Evolutionary conservation across 768 basidiomycete species (phyloP), one percentile per base, ranked within the genome.

Genomic region (Suillus cothurnatus): DNA sequence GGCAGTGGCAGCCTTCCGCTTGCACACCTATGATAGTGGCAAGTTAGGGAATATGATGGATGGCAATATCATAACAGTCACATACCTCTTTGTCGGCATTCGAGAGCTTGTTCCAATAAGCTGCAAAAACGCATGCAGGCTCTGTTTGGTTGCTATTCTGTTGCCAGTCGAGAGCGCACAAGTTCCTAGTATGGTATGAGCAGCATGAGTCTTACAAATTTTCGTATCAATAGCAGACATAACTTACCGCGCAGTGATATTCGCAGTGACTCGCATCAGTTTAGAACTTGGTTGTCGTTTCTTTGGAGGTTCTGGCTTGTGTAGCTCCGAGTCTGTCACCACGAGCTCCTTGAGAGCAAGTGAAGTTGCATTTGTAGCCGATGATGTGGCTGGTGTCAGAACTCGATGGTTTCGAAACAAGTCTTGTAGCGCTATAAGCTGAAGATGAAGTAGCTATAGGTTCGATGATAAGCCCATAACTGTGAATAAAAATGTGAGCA

Each of bases 141-240:
- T 23, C 45, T 12, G 21, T 12, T 47, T 47, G n/a, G 45, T 47
- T 47, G 45, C 45, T n/a, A 12, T 47, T 47, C 3, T 47, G 45
- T n/a, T 47, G 45, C 45, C 45, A 47, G 45, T 47, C 45, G n/a
- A 47, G 45, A 47, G 45, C n/a, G n/a, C 45, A 47, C 45, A 47
- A 47, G 45, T 23, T 47, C 45, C 45, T 43, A 11, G 31, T 32
- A 32, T 47, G 45, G 45, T 11, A 47, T 47, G 45, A 47, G n/a
- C 11, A 12, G n/a, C 39, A 7, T 47, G 45, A 43, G 43, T 43
- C 6, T 21, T 43, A 43, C 43, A 43, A 43, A 21, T 21, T 21
- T 43, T 43, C 43, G 6, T 43, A 6, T 43, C 19, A 43, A 43
- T 43, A 43, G 43, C 43, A 43, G 43, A 43, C 43, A 1, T 43